Base-by-base conservation (phyloP, 805 yeast genomes). In the Metschnikowia koreensis region DNA sequence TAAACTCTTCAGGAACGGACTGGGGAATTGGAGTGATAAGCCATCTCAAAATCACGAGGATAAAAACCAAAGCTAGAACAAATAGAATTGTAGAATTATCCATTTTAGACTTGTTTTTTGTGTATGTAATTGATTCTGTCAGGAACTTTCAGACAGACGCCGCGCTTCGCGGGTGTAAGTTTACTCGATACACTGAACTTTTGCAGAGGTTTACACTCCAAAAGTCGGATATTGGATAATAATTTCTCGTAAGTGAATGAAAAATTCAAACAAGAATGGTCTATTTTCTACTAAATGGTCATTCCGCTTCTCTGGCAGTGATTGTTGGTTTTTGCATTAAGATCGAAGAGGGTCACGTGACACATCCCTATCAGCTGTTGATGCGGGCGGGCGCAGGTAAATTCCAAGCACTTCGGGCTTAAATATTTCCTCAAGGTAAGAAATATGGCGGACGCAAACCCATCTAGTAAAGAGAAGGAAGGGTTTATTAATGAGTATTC, bases 41-140 rank as follows among this genome's bases (percentile, higher is more conserved):
- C 87, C 89, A 87, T 67, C 86, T 77, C 47, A 86, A 67, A 55
- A 86, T 75, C 29, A 86, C 63, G 48, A 86, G 80, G 1, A 84
- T 84, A 4, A 80, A 67, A 8, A 79, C 65, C 8, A 84, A 65
- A 1, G 81, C 71, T 37, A 68, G 69, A 9, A 82, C 61, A 55
- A 84, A 77, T 10, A 82, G 66, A 11, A 81, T 42, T 0, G 87
- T 78, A 3, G 88, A 82, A 37, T 68, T 66, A 56, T 83, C 87
- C 83, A 82, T 80, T 28, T 44, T 46, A 12, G 15, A 27, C 33
- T 15, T 27, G 43, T 13, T 26, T 6, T 33, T 22, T 22, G 22
- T 38, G 26, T 44, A 16, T 42, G 17, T 42, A 22, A 22, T 22
- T 22, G 22, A 22, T 22, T 22, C 22, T 22, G 22, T 22, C 22